Conservation (phyloP, 73 alveolate genomes). For the Paramecium biaurelia region DNA sequence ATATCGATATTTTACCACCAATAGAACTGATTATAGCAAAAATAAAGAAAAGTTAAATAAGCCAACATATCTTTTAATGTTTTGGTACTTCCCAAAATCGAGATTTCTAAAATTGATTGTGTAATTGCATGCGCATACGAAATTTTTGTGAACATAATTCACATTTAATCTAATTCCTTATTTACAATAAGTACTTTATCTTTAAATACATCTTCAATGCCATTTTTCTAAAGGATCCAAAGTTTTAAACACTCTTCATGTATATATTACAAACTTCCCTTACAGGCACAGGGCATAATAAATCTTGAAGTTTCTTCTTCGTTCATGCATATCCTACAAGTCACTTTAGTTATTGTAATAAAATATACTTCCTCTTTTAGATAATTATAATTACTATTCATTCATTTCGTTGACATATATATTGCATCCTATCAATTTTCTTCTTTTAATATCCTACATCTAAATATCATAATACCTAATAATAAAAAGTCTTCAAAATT, state of each 20-base stretch:
- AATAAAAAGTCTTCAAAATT: neutral
- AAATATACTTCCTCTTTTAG: conserved; percentile 33
- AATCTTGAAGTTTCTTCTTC: conserved; percentile 37
- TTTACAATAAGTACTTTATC: neutral
- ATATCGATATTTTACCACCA: neutral
- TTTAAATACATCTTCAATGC: conserved; percentile 21
- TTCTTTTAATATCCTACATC: neutral
- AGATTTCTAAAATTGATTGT: neutral
- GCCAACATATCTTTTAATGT: conserved; percentile 22
- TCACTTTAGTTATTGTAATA: neutral
- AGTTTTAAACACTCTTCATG: conserved; percentile 46
- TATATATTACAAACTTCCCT: neutral
- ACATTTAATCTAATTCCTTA: neutral
- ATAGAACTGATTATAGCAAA: neutral
- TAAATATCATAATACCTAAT: neutral
- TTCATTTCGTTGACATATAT: conserved; percentile 1
- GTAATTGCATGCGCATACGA: neutral
- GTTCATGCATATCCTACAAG: conserved; percentile 6
- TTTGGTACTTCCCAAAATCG: neutral
- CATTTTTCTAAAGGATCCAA: conserved; percentile 41
- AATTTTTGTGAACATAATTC: neutral
- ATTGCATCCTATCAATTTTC: neutral
- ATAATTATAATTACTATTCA: neutral
- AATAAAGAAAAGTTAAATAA: neutral
- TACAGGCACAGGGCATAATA: conserved; percentile 28